Evolutionary conservation across 805 yeast genomes (phyloP).

Genomic region (Candida verbasci): DNA sequence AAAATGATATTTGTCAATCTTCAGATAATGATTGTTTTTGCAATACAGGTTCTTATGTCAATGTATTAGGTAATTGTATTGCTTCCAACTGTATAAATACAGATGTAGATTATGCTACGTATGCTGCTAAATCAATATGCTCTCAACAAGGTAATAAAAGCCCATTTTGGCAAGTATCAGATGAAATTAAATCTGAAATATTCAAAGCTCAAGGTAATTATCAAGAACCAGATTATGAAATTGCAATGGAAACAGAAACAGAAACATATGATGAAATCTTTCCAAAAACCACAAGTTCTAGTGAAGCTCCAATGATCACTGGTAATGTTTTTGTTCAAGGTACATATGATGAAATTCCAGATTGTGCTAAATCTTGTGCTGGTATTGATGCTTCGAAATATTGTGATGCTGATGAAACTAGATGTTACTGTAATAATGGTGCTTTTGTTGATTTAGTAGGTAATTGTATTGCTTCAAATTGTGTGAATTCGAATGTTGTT

Average conservation of each 20-base stretch:
- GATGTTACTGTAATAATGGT: slow-evolving; percentile 40
- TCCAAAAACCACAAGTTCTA: too few relatives aligned
- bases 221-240: too few relatives aligned
- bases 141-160: slow-evolving; percentile 17
- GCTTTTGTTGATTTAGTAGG: slow-evolving; percentile 29
- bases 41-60: slow-evolving; percentile 32
- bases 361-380: slow-evolving; percentile 39
- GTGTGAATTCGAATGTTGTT: slow-evolving; percentile 27
- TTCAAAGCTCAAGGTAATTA: too few relatives aligned
- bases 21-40: slow-evolving; percentile 32
- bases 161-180: slow-evolving; percentile 22
- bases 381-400: too few relatives aligned
- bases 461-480: slow-evolving; percentile 33
- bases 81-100: slow-evolving; percentile 29
- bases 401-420: slow-evolving; percentile 31
- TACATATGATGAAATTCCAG: slow-evolving; percentile 27
- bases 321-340: slow-evolving; percentile 31
- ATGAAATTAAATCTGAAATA: slow-evolving; percentile 11
- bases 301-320: too few relatives aligned
- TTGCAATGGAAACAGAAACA: too few relatives aligned
- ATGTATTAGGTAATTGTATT: slow-evolving; percentile 33
- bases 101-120: slow-evolving; percentile 24
- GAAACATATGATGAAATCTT: too few relatives aligned
- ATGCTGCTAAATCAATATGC: slow-evolving; percentile 24
- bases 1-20: too few relatives aligned